Evolutionary conservation across 2,329 filamentous ascomycete genomes (phyloP).

Genomic region (Neofusicoccum ribis): DNA sequence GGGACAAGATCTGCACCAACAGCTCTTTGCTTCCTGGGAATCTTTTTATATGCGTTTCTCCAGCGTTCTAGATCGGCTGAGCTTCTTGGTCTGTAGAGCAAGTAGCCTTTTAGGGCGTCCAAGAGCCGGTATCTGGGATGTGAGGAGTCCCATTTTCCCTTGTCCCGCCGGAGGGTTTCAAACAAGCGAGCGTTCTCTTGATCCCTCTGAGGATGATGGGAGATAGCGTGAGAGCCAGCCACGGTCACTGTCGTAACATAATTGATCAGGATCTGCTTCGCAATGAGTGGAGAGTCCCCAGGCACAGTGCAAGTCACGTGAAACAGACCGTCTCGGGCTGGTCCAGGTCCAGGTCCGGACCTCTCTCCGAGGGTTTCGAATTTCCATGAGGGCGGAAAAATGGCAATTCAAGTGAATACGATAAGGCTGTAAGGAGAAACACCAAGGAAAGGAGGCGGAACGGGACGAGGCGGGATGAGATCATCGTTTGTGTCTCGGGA

Average conservation of each 20-base stretch:
- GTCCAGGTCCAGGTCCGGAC: no score
- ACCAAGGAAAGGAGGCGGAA: background rate
- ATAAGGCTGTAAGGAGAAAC: background rate
- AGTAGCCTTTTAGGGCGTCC: conserved; percentile 26
- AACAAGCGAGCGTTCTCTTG: conserved; percentile 26
- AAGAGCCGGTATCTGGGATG: conserved; percentile 23
- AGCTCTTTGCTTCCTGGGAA: conserved; percentile 26
- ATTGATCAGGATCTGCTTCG: background rate
- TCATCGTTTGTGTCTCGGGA: background rate
- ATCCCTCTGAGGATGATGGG: background rate
- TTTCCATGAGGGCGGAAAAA: background rate
- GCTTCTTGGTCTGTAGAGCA: conserved; percentile 25
- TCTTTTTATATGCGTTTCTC: conserved; percentile 28
- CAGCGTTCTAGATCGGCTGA: conserved; percentile 28
- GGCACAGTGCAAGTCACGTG: background rate
- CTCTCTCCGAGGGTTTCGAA: background rate
- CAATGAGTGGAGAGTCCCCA: background rate
- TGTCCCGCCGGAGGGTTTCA: conserved; percentile 25
- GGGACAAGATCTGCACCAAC: background rate
- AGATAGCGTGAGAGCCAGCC: no score
- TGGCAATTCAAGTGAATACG: background rate
- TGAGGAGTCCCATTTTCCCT: conserved; percentile 27
- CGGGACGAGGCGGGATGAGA: background rate
- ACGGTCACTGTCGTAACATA: background rate
- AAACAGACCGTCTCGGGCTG: background rate